These are phyloP conservation scores for Bipolaris oryzae DNA, from an alignment of 2,329 filamentous ascomycete genomes.

Conservation along the genomic window DNA sequence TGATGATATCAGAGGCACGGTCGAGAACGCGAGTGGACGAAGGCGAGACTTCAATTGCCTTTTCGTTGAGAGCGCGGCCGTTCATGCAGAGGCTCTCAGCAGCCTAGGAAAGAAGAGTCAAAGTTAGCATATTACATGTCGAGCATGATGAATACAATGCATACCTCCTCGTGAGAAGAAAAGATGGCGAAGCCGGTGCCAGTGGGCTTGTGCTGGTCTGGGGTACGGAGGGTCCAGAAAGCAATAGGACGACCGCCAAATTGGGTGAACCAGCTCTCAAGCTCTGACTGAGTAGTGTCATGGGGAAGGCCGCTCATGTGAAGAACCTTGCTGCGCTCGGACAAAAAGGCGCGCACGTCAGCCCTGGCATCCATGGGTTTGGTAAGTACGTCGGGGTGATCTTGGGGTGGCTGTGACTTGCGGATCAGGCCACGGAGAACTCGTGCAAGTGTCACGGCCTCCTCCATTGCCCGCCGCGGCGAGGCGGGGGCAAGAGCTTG, in stretches of 20 bases:
- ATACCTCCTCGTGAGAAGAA: constrained; percentile 97
- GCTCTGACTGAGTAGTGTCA: constrained; percentile 96
- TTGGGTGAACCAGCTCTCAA: constrained; percentile 99
- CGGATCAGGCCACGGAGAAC: constrained; percentile 91
- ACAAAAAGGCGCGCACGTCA: constrained; percentile 93
- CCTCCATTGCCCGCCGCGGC: constrained; percentile 94
- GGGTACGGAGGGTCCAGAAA: constrained; percentile 97
- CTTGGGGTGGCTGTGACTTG: constrained; percentile 92
- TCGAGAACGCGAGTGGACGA: constrained; percentile 97
- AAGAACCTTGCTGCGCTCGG: constrained; percentile 95
- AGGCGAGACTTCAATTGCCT: constrained; percentile 97
- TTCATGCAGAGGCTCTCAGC: constrained; percentile 99
- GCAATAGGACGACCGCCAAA: constrained; percentile 97
- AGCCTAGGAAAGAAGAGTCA: constrained; percentile 64
- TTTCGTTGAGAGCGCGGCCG: constrained; percentile 94
- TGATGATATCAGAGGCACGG: constrained; percentile 92
- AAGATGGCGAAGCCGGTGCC: constrained; percentile 98
- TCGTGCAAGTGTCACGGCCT: constrained; percentile 90
- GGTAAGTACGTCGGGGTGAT: constrained; percentile 92
- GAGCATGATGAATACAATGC: constrained; percentile 31
- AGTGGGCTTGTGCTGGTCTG: constrained; percentile 99
- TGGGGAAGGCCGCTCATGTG: constrained; percentile 98
- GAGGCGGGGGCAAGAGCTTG: constrained; percentile 95
- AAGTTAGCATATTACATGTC: constrained; percentile 19
- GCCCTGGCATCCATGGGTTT: constrained; percentile 96